Base-by-base conservation (phyloP, 805 yeast genomes). In the Metschnikowia cerradonensis region DNA sequence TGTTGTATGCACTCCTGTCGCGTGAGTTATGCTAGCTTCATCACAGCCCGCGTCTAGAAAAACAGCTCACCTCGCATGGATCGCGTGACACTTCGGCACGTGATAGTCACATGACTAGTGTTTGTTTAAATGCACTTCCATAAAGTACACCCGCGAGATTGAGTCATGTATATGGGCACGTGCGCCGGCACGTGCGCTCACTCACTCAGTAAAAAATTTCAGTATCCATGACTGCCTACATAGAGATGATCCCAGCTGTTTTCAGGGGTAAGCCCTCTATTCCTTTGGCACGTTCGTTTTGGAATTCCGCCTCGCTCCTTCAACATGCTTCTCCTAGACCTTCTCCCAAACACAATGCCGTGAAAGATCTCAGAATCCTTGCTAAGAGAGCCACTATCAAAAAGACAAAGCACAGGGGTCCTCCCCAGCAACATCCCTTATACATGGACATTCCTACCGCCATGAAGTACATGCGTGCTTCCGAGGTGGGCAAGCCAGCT, bases 401-500 rank as follows among this genome's bases (percentile, higher is more conserved):
- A 40, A 55, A 55, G 39, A 49, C 51, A 23, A 47, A 40, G 36
- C 51, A 51, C 19, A 55, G 51, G 38, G 52, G 50, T 19, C 84
- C 66, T 53, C 77, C 76, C 52, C 70, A 57, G 64, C 68, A 56
- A 13, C 76, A 76, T 47, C 91, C 91, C 1, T 72, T 86, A 49
- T 85, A 82, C 63, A 82, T 88, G 86, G 83, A 81, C 45, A 75
- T 90, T 6, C 80, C 87, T 5, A 67, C 72, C 31, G 97, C 97
- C 1, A 67, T 90, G 66, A 78, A 87, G 60, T 90, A 83, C 62
- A 65, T 92, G 50, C 77, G 97, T 55, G 96, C 98, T 0, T 82
- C 90, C 4, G 97, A 90, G 67, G 95, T 90, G 4, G 98, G 99
- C 4, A 82, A 87, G 62, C 82, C 92, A 2, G 72, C 77, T 4